A percentile compares a stretch with the other conserved stretches of the same genome.
Conservation (phyloP, 768 basidiomycete species). For the Mycena pura region DNA sequence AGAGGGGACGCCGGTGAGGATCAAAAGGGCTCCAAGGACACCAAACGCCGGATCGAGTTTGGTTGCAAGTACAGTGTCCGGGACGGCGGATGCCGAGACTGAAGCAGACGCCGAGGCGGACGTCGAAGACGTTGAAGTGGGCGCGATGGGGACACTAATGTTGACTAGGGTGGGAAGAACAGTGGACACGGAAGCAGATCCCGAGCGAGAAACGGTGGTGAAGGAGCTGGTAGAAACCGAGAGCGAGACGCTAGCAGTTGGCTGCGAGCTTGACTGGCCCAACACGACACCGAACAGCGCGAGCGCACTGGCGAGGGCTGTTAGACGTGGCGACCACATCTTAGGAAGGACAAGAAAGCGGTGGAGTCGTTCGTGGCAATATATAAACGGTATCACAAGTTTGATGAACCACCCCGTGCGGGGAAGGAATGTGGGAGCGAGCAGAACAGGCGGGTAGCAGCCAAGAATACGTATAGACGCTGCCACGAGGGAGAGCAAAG, state of each 20-base stretch:
- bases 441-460: no score
- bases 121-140: constrained; percentile 45
- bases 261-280: constrained; percentile 35
- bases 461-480: no score
- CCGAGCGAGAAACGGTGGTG: constrained; percentile 54
- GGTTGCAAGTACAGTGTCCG: constrained; percentile 59
- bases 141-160: constrained; percentile 58
- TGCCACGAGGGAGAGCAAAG: no score
- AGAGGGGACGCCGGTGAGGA: constrained; percentile 87
- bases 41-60: constrained; percentile 88
- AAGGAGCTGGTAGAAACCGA: constrained; percentile 61
- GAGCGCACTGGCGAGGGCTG: constrained; percentile 44
- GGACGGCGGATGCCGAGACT: constrained; percentile 53
- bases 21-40: constrained; percentile 86
- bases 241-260: constrained; percentile 58
- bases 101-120: constrained; percentile 49
- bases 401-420: no score
- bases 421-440: no score
- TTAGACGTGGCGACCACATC: constrained; percentile 27
- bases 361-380: constrained; percentile 8
- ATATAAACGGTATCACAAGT: constrained; percentile 8
- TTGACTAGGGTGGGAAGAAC: constrained; percentile 67
- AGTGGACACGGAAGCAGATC: constrained; percentile 56
- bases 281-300: constrained; percentile 28
- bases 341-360: constrained; percentile 6